These are phyloP conservation scores for Rhexocercosporidium sp. DNA, from an alignment of 2,329 filamentous ascomycete genomes.

Conservation along the genomic window DNA sequence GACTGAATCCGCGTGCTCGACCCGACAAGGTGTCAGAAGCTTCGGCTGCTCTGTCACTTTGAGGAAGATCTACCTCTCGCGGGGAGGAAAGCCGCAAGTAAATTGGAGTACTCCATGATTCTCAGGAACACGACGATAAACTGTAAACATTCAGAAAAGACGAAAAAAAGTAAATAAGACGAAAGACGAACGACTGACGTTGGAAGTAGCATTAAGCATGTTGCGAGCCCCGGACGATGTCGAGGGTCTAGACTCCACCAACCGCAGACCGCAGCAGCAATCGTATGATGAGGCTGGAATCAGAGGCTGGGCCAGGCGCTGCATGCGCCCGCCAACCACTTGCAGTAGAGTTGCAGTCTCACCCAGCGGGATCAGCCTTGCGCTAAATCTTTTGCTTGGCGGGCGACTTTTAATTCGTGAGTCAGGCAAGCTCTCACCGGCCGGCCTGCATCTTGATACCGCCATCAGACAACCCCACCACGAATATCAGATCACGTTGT, in stretches of 20 bases:
- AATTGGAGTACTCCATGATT: not conserved
- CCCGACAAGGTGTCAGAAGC: not conserved
- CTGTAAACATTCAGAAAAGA: not conserved
- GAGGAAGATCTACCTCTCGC: not conserved
- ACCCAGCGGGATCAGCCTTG: conserved; percentile 14
- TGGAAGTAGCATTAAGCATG: conserved; percentile 7
- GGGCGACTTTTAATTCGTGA: conserved; percentile 8
- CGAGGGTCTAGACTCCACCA: not conserved
- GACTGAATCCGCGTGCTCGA: not conserved
- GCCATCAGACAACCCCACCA: not conserved
- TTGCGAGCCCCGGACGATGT: not conserved
- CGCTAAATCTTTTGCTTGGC: not conserved
- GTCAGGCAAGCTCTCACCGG: not conserved
- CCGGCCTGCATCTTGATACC: too few species aligned
- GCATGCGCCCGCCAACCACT: not conserved
- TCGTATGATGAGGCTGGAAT: conserved; percentile 5
- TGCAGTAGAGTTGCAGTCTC: not conserved
- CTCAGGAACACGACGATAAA: not conserved
- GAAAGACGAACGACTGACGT: not conserved
- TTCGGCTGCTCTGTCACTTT: not conserved
- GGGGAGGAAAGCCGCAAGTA: not conserved
- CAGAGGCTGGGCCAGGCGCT: not conserved
- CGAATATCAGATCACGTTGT: not conserved
- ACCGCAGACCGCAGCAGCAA: not conserved
- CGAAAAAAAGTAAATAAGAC: not conserved